phyloP scores from a whole-genome alignment of 768 basidiomycete genomes.

The Cubamyces lactineus region DNA sequence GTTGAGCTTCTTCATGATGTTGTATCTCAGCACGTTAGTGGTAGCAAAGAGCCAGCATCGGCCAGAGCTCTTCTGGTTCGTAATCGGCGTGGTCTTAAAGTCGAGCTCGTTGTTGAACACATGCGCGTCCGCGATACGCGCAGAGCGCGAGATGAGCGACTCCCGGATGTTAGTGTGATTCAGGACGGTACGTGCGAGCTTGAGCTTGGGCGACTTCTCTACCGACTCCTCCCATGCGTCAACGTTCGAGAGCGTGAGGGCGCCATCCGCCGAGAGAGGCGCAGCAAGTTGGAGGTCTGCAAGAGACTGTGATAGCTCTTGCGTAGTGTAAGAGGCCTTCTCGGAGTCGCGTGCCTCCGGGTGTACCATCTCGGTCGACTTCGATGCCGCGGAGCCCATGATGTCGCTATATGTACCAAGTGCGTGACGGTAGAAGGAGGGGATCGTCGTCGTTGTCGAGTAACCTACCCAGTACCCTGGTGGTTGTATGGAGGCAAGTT shows the following conservation, averaged over 20 bases:
- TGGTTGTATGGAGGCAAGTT: background rate
- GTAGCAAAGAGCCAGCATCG: constrained; percentile 97
- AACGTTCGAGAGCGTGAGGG: constrained; percentile 60
- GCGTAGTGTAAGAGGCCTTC: constrained; percentile 21
- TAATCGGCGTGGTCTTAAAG: constrained; percentile 82
- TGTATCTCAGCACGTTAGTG: constrained; percentile 83
- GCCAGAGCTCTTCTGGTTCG: constrained; percentile 86
- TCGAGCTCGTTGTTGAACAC: constrained; percentile 84
- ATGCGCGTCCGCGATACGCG: constrained; percentile 65
- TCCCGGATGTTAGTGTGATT: constrained; percentile 67
- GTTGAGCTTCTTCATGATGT: constrained; percentile 83
- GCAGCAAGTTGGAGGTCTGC: constrained; percentile 19
- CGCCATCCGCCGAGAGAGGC: constrained; percentile 59
- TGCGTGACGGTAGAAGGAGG: background rate
- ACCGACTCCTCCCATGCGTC: constrained; percentile 69
- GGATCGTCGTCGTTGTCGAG: background rate
- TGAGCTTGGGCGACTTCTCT: constrained; percentile 57
- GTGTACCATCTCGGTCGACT: constrained; percentile 26
- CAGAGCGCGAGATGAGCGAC: constrained; percentile 64
- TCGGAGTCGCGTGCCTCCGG: constrained; percentile 26
- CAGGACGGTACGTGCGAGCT: constrained; percentile 78
- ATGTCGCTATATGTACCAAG: background rate
- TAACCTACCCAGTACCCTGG: background rate
- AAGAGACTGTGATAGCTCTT: constrained; percentile 22
- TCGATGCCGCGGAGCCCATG: constrained; percentile 45